Conservation (phyloP, 768 basidiomycete genomes). For the Tremella fuciformis region DNA sequence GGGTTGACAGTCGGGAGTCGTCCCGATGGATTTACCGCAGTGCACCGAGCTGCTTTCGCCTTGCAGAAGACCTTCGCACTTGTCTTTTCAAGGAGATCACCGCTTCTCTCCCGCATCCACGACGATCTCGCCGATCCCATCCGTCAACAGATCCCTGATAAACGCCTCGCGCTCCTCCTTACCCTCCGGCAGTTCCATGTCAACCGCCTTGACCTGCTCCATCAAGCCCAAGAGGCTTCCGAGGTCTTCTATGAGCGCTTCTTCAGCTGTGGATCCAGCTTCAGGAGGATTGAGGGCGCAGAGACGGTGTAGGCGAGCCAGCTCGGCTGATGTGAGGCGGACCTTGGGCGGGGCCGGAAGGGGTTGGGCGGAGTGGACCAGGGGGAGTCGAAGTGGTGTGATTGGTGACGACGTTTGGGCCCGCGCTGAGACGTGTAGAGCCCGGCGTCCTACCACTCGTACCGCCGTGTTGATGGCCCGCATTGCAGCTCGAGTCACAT, state of each 20-base stretch:
- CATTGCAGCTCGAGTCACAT: too few species aligned
- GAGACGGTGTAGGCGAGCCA: constrained; percentile 33
- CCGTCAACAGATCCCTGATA: constrained; percentile 22
- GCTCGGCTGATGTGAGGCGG: constrained; percentile 11
- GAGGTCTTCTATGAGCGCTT: constrained; percentile 23
- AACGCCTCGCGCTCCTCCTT: constrained; percentile 8
- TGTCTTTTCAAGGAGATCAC: neutral
- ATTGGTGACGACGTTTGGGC: too few species aligned
- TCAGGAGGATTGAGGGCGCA: constrained; percentile 38
- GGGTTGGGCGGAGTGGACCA: too few species aligned
- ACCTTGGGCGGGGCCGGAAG: too few species aligned
- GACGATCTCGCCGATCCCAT: constrained; percentile 28
- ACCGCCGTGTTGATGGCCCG: too few species aligned
- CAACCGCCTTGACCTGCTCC: constrained; percentile 37
- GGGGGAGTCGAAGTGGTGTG: too few species aligned
- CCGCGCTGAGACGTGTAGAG: too few species aligned
- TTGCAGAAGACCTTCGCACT: too few species aligned
- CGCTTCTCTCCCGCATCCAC: constrained; percentile 13
- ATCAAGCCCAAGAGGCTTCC: constrained; percentile 31
- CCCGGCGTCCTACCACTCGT: too few species aligned
- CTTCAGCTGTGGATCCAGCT: constrained; percentile 27
- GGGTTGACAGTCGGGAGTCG: too few species aligned
- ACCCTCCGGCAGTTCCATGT: constrained; percentile 19
- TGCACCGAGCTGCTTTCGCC: too few species aligned
- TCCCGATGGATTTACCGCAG: too few species aligned